Evolutionary conservation across 2,329 filamentous ascomycete genomes (phyloP).

Genomic region (Colletotrichum sp.): DNA sequence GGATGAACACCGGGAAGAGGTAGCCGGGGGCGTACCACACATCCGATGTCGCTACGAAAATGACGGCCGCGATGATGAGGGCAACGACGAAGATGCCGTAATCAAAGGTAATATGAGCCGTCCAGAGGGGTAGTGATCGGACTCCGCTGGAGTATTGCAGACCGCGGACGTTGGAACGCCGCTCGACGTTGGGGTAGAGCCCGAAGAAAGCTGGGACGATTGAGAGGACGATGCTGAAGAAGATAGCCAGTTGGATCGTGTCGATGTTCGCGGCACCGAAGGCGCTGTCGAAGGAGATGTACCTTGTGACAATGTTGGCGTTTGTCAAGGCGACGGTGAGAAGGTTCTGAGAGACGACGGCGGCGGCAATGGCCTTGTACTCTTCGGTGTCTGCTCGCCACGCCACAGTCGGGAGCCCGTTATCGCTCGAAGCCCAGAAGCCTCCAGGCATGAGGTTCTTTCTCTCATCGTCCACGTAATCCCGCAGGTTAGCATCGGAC

Average conservation of each 20-base stretch:
- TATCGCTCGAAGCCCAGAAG: conserved; percentile 74
- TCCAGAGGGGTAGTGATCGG: conserved; percentile 80
- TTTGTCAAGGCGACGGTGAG: conserved; percentile 71
- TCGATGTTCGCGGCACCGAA: conserved; percentile 68
- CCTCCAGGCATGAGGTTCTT: conserved; percentile 76
- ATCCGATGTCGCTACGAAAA: conserved; percentile 69
- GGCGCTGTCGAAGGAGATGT: conserved; percentile 76
- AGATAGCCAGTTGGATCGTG: conserved; percentile 80
- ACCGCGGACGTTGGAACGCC: conserved; percentile 78
- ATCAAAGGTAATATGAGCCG: conserved; percentile 83
- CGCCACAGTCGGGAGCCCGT: conserved; percentile 67
- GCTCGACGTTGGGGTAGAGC: conserved; percentile 84
- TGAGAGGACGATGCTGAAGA: conserved; percentile 79
- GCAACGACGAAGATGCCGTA: conserved; percentile 74
- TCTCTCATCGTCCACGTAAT: conserved; percentile 66
- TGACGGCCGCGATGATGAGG: conserved; percentile 69
- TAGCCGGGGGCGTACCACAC: conserved; percentile 83
- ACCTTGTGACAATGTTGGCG: conserved; percentile 73
- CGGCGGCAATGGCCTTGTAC: conserved; percentile 48
- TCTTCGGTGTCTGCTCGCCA: conserved; percentile 64
- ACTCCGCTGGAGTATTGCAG: conserved; percentile 94
- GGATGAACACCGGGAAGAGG: conserved; percentile 70
- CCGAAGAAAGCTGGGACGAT: conserved; percentile 87
- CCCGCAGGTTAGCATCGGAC: conserved; percentile 70
- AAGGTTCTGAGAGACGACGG: conserved; percentile 70